Base-by-base conservation (phyloP, 78 protist genomes). In the Dictyostelium capitatum region DNA sequence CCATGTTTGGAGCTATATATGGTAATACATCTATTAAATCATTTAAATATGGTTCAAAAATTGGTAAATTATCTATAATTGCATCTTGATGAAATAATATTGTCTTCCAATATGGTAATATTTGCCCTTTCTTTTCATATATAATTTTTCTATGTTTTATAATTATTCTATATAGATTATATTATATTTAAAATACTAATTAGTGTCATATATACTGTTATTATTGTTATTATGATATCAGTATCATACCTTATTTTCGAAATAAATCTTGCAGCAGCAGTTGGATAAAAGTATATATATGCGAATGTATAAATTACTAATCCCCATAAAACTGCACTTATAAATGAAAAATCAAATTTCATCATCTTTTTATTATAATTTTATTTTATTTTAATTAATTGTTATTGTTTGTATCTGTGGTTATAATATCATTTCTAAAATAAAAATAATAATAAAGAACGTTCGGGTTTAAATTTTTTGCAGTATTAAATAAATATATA, bases 31-130 rank as follows among this genome's bases (percentile, higher is more conserved):
- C 83, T 2, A 85, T 57, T 12, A 85, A 25, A 12, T 20, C 53
- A 0, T 57, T 8, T 32, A 85, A 46, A 32, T 75, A 47, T 20
- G 54, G 43, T 56, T 85, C 62, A 7, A 74, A 25, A 11, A 51
- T 30, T 57, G 92, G 92, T 25, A 74, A 4, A 53, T 46, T 85
- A 59, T 85, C 92, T 47, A 85, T 56, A 23, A 85, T n/a, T n/a
- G 20, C 56, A 46, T 37, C 79, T 46, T 73, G 79, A 73, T 73
- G 28, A 46, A 73, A 47, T 73, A 73, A 73, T 20, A 73, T 73
- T 0, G 79, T 73, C 46, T 46, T 73, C 56, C 59, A 73, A 73
- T 73, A 47, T 46, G 79, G 79, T 73, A 73, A 46, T 6, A 73
- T 46, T 73, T 73, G 79, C 8, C 54, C 0, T 46, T 30, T 73